phyloP scores from a whole-genome alignment of 305 asterid species.

The Plantago rigida region DNA sequence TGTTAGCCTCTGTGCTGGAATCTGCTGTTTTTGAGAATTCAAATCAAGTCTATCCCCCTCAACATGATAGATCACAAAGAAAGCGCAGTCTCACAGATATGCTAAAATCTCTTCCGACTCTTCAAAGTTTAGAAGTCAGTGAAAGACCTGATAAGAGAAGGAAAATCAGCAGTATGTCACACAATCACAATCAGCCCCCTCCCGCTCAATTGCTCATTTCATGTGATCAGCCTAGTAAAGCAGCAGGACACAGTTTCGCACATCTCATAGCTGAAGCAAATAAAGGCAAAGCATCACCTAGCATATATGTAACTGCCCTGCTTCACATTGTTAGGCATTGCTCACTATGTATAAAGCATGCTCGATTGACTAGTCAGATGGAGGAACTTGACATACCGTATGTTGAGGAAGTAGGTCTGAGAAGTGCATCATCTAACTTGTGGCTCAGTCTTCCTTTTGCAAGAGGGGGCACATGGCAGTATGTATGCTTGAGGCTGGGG shows the following conservation, averaged over 20 bases:
- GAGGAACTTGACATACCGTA: constrained; percentile 82
- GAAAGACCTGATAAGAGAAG: constrained; percentile 59
- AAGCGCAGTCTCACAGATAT: constrained; percentile 70
- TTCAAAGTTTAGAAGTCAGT: constrained; percentile 37
- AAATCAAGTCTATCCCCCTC: constrained; percentile 35
- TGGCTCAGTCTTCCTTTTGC: constrained; percentile 95
- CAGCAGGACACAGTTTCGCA: constrained; percentile 50
- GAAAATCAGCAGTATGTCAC: constrained; percentile 36
- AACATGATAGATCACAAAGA: constrained; percentile 41
- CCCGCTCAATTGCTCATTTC: constrained; percentile 39
- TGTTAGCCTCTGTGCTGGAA: constrained; percentile 50
- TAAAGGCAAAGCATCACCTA: constrained; percentile 76
- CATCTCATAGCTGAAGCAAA: constrained; percentile 81
- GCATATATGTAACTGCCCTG: constrained; percentile 68
- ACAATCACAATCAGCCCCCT: constrained; percentile 39
- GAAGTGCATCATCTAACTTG: constrained; percentile 81
- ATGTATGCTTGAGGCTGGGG: constrained; percentile 84
- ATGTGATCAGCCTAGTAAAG: constrained; percentile 38
- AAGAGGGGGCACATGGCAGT: constrained; percentile 73
- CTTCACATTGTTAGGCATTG: constrained; percentile 92
- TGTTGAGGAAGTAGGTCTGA: constrained; percentile 90
- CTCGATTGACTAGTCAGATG: constrained; percentile 95
- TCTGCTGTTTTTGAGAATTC: constrained; percentile 40
- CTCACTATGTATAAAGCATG: constrained; percentile 90
- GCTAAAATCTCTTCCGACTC: constrained; percentile 67